Conservation (phyloP, 192 early-diverging fungal species). For the Backusella westeae region DNA sequence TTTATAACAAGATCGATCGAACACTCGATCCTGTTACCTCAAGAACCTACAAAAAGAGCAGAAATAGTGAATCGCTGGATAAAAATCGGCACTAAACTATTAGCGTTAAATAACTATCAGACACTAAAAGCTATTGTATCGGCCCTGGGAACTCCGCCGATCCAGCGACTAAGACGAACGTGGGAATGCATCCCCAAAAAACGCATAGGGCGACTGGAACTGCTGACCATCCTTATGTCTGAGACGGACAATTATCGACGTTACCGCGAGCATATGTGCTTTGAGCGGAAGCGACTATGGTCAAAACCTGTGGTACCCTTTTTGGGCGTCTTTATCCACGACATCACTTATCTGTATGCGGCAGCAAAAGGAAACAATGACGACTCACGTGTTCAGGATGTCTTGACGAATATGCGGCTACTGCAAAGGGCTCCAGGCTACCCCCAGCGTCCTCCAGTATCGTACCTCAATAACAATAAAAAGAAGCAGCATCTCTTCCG, state of each 20-base stretch:
- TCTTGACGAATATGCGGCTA: slow-evolving; percentile 53
- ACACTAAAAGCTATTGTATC: slow-evolving; percentile 67
- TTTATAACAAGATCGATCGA: slow-evolving; percentile 75
- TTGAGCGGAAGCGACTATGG: slow-evolving; percentile 25
- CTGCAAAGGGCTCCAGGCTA: slow-evolving; percentile 60
- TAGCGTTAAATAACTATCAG: slow-evolving; percentile 65
- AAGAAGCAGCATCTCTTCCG: slow-evolving; percentile 52
- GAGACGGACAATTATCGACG: slow-evolving; percentile 70
- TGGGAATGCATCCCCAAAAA: slow-evolving; percentile 72
- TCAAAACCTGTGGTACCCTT: slow-evolving; percentile 65
- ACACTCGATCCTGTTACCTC: slow-evolving; percentile 62
- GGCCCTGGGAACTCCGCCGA: slow-evolving; percentile 67
- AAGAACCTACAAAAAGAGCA: slow-evolving; percentile 55
- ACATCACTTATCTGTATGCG: slow-evolving; percentile 71
- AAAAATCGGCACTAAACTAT: slow-evolving; percentile 58
- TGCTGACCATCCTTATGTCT: slow-evolving; percentile 55
- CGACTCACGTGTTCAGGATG: slow-evolving; percentile 56
- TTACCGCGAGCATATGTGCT: slow-evolving; percentile 60
- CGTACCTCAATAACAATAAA: slow-evolving; percentile 46
- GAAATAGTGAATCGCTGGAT: slow-evolving; percentile 68
- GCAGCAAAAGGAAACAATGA: slow-evolving; percentile 51
- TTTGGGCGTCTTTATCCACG: slow-evolving; percentile 74
- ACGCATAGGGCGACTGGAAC: slow-evolving; percentile 51
- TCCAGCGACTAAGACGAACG: slow-evolving; percentile 66
- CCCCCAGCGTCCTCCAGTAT: slow-evolving; percentile 42